A percentile compares a stretch with the other conserved stretches of the same genome.
Evolutionary conservation across 2,329 filamentous ascomycete genomes (phyloP).

Genomic region (Cercospora sp.): DNA sequence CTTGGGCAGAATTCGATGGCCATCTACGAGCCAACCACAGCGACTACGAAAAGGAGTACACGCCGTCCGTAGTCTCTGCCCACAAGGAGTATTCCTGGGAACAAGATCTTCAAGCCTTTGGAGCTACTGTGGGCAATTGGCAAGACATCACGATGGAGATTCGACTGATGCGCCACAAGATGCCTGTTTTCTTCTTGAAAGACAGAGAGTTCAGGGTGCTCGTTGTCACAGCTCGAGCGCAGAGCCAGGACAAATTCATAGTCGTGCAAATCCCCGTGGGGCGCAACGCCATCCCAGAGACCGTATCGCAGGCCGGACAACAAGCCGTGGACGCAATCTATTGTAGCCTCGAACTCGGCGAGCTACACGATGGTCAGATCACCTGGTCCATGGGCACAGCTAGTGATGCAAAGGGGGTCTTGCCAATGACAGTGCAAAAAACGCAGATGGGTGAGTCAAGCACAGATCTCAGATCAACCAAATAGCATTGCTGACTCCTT

Average conservation of each 20-base stretch:
- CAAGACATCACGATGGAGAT: slow-evolving; percentile 48
- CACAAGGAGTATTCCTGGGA: slow-evolving; percentile 32
- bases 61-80: slow-evolving; percentile 56
- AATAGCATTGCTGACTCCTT: not conserved
- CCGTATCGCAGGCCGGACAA: slow-evolving; percentile 24
- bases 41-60: slow-evolving; percentile 60
- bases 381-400: slow-evolving; percentile 80
- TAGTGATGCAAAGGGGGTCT: slow-evolving; percentile 66
- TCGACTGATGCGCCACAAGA: slow-evolving; percentile 66
- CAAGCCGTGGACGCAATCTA: slow-evolving; percentile 41
- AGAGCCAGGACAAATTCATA: slow-evolving; percentile 33
- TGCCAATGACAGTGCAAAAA: slow-evolving; percentile 69
- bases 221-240: slow-evolving; percentile 54
- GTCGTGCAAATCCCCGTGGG: slow-evolving; percentile 44
- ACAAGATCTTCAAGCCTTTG: slow-evolving; percentile 4
- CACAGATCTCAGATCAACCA: not conserved
- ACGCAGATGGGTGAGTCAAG: slow-evolving; percentile 49
- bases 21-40: slow-evolving; percentile 62
- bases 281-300: not conserved
- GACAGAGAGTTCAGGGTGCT: slow-evolving; percentile 68
- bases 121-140: slow-evolving; percentile 25
- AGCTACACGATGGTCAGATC: slow-evolving; percentile 41
- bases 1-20: slow-evolving; percentile 63
- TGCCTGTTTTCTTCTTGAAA: slow-evolving; percentile 58
- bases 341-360: slow-evolving; percentile 56